Evolutionary conservation across 1,139 yeast genomes (phyloP), one percentile per base, ranked within the genome.

Genomic region (Protomyces gravidus): DNA sequence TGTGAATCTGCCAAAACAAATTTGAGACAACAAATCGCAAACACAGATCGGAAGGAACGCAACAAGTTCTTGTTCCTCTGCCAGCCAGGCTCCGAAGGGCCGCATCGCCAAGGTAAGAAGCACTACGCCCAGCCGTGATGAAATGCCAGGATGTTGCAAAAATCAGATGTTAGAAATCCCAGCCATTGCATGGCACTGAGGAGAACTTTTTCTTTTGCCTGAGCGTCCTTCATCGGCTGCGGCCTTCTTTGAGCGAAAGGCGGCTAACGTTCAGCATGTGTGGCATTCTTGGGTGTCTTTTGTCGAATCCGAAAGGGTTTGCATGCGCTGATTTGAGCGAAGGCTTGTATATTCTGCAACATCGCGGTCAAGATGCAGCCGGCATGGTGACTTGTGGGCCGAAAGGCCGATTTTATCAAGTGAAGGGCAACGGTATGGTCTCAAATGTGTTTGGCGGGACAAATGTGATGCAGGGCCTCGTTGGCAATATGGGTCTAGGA

Each of bases 351-450:
- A 92, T 86, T 71, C 78, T 92, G 64, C 99, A 92, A 72, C 99
- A 92, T 71, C 82, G 99, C 70, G 99, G 99, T 50, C 99, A 92
- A 59, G 99, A 92, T 72, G 99, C 99, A 11, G 97, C 97, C n/a
- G 99, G 99, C 65, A 90, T 92, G 63, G 94, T 89, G 45, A 94
- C 98, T 11, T 89, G 97, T 73, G 98, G 97, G 56, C 77, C 87
- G 55, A 83, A 90, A 65, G 99, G 98, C 65, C 80, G 98, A 63
- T 80, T 94, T 62, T 90, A 89, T 75, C 97, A 92, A 75, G 92
- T 97, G 74, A 92, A 92, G 75, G 99, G 99, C 67, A 92, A 89
- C 72, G 99, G 99, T 65, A 89, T 94, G 97, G 97, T 96, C 61
- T 81, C 95, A 68, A 98, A 92, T 70, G 97, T 92, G 39, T 92